Evolutionary conservation across 2,329 filamentous ascomycete species (phyloP), one percentile per base, ranked within the genome.

Genomic region (Penicillium sp.): DNA sequence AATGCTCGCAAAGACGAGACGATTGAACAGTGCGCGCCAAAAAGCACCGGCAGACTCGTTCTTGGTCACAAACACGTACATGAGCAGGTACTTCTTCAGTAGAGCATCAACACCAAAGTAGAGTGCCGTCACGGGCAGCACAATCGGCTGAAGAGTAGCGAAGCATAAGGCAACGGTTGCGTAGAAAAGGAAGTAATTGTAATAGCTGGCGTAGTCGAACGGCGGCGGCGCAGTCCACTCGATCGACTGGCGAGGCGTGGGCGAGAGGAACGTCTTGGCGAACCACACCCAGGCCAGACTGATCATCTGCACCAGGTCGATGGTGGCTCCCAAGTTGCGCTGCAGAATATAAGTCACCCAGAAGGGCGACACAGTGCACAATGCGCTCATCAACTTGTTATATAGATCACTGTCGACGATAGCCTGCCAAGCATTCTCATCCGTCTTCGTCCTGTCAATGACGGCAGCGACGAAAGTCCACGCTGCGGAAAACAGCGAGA

Each of bases 101-200:
- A 89, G 91, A 4, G 88, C 88, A 74, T 99, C 95, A 52, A 99
- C 81, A 53, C 81, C 79, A 74, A 98, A 98, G 81, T 97, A 99
- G 33, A 97, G 78, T 1, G 93, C 92, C 0, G 91, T 92, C 40
- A 96, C 90, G 0, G 91, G 87, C 7, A 99, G 82, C 1, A 95
- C 89, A 24, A 98, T 82, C 0, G 95, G 95, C 75, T 98, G 95
- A 54, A 98, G 82, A 1, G 88, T 87, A 2, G 89, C 87, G 70
- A 95, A 97, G 69, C 88, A 92, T 16, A 99, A 81, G 0, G 92
- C 89, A 35, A 98, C 90, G 0, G 94, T 97, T 24, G 90, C 83
- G 78, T 98, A 99, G 78, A 91, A 99, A 33, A 98, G 82, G 76
- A 97, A 97, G 75, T 96, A 98, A 76, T 97, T 98, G 83, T 97